Evolutionary conservation across 352 stramenopile species (phyloP).

Genomic region (Phytophthora capsici): DNA sequence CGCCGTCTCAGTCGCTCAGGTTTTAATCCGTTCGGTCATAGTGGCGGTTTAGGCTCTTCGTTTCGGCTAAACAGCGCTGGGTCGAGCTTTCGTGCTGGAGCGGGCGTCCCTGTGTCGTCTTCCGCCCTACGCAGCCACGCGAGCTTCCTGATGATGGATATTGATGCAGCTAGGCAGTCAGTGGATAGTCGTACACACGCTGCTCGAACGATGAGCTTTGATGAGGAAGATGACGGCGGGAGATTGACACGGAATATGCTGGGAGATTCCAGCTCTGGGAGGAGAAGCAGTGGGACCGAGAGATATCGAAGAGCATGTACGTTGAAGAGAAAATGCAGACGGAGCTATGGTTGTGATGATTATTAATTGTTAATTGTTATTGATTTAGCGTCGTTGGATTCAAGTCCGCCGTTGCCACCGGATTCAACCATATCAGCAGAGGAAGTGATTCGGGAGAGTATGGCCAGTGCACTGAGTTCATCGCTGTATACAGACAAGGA

Average conservation of each 20-base stretch:
- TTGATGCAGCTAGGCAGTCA: slow-evolving; percentile 50
- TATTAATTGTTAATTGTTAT: slow-evolving; percentile 10
- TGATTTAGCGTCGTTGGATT: slow-evolving; percentile 56
- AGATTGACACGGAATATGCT: slow-evolving; percentile 54
- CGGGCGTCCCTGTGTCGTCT: slow-evolving; percentile 35
- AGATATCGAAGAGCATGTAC: slow-evolving; percentile 52
- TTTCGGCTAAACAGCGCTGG: slow-evolving; percentile 35
- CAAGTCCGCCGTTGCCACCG: slow-evolving; percentile 71
- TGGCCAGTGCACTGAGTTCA: slow-evolving; percentile 79
- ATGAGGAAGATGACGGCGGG: slow-evolving; percentile 39
- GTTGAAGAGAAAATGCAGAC: slow-evolving; percentile 5
- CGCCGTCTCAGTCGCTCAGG: slow-evolving; percentile 41
- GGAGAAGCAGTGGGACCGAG: slow-evolving; percentile 37
- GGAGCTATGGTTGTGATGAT: neutral
- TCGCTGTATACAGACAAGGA: slow-evolving; percentile 78
- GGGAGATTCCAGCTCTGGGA: slow-evolving; percentile 30
- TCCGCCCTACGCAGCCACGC: slow-evolving; percentile 43
- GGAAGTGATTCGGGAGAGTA: slow-evolving; percentile 87
- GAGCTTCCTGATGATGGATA: slow-evolving; percentile 64
- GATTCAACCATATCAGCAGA: slow-evolving; percentile 87
- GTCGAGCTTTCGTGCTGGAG: slow-evolving; percentile 31
- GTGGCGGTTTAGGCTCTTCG: slow-evolving; percentile 26
- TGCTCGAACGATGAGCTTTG: slow-evolving; percentile 17
- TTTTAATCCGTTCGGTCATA: slow-evolving; percentile 35
- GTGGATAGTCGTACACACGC: slow-evolving; percentile 31